Conservation (phyloP, 148 eudicot species). For the Agrostemma githago region DNA sequence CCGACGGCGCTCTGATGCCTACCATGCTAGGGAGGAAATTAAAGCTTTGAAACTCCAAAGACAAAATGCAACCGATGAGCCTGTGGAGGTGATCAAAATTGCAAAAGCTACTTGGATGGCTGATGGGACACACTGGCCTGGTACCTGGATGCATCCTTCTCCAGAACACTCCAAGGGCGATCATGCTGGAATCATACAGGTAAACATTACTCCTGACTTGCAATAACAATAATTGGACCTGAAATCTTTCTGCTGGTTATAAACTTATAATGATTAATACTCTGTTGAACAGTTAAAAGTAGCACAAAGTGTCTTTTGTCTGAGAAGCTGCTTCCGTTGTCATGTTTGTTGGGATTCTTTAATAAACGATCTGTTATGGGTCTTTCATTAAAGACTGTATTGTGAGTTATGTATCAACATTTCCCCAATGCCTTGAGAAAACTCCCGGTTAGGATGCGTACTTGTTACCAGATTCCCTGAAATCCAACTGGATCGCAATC, state of each 20-base stretch:
- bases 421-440: background rate
- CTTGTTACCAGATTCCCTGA: background rate
- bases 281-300: background rate
- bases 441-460: background rate
- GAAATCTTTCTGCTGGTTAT: background rate
- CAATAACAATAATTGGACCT: constrained; percentile 4
- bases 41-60: constrained; percentile 68
- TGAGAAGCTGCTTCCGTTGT: background rate
- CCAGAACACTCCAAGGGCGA: constrained; percentile 75
- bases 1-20: constrained; percentile 84
- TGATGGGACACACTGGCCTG: constrained; percentile 95
- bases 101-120: constrained; percentile 97
- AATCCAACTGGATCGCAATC: background rate
- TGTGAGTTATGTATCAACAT: background rate
- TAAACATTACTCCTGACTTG: constrained; percentile 15
- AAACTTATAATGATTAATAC: background rate
- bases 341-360: background rate
- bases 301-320: background rate
- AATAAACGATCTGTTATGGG: background rate
- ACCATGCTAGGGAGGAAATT: constrained; percentile 80
- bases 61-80: constrained; percentile 53
- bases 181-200: constrained; percentile 97
- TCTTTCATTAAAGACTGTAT: background rate
- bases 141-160: constrained; percentile 70
- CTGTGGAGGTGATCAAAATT: constrained; percentile 58